These are phyloP conservation scores for Penicillium paradoxum DNA, from an alignment of 495 filamentous ascomycete species.

Conservation along the genomic window DNA sequence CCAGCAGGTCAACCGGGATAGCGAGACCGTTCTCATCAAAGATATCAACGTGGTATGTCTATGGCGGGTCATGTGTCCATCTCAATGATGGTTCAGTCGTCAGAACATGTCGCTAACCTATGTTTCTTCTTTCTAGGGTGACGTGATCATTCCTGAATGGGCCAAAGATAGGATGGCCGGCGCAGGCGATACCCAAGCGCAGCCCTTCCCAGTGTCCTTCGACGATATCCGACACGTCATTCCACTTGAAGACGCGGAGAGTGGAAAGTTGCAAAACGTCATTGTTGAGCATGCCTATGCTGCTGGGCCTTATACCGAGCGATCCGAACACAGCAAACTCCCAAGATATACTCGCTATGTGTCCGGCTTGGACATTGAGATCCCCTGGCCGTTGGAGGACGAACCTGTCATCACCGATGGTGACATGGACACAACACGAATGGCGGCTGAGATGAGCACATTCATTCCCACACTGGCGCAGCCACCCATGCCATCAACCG, in stretches of 20 bases:
- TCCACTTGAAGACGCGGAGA: slow-evolving; percentile 59
- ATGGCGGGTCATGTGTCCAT: not conserved
- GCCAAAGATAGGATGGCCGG: slow-evolving; percentile 39
- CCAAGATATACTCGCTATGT: slow-evolving; percentile 43
- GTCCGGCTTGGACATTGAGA: slow-evolving; percentile 46
- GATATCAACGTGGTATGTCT: slow-evolving; percentile 62
- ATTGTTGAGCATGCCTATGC: slow-evolving; percentile 63
- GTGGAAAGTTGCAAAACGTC: slow-evolving; percentile 60
- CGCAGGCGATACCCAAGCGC: slow-evolving; percentile 37
- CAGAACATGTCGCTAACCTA: slow-evolving; percentile 5
- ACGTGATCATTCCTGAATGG: slow-evolving; percentile 53
- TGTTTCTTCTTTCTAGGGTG: slow-evolving; percentile 42
- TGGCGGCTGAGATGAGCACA: slow-evolving; percentile 67
- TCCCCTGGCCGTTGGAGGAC: slow-evolving; percentile 66
- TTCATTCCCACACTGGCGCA: slow-evolving; percentile 69
- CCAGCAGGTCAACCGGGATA: slow-evolving; percentile 48
- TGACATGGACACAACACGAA: slow-evolving; percentile 64
- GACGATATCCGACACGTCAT: slow-evolving; percentile 74
- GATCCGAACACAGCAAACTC: slow-evolving; percentile 27
- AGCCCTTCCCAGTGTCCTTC: slow-evolving; percentile 54
- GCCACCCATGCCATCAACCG: slow-evolving; percentile 69
- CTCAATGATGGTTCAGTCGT: not conserved
- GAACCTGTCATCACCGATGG: slow-evolving; percentile 44
- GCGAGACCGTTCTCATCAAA: slow-evolving; percentile 55
- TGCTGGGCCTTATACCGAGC: slow-evolving; percentile 31